Conservation (phyloP, 176 grass and related monocot species). For the Aegilops sharonensis region DNA sequence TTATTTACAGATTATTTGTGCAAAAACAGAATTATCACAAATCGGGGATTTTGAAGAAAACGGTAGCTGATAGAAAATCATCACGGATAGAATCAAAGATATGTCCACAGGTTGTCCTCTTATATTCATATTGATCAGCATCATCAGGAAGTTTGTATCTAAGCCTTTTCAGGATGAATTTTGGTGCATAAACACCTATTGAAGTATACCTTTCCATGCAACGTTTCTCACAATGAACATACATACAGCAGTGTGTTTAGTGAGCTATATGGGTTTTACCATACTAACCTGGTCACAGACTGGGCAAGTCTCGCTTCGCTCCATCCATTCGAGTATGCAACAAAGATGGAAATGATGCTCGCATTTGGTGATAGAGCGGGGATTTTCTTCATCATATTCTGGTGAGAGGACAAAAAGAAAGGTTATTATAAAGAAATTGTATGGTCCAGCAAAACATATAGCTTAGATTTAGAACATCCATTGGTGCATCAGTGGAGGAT, state of each 20-base stretch:
- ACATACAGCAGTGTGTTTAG: neutral
- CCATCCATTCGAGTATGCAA: conserved; percentile 97
- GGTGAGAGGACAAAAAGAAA: conserved; percentile 30
- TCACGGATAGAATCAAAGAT: neutral
- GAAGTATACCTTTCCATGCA: neutral
- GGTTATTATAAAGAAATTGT: conserved; percentile 6
- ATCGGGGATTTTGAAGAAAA: neutral
- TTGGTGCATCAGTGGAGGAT: neutral
- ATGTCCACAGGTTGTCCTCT: neutral
- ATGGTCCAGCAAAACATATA: neutral
- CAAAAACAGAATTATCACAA: neutral
- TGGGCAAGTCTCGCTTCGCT: conserved; percentile 81
- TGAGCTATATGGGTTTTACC: neutral
- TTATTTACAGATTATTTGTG: neutral
- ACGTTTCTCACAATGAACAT: neutral
- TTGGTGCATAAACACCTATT: neutral
- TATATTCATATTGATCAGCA: neutral
- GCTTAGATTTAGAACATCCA: neutral
- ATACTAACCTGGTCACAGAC: conserved; percentile 78
- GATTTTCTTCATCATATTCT: conserved; percentile 85
- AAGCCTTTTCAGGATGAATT: neutral
- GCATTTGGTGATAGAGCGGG: conserved; percentile 73
- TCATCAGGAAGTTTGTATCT: neutral
- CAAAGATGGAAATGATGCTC: conserved; percentile 89
- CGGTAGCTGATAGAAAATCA: neutral